Percentiles rank a stretch among this genome's conserved stretches.
Evolutionary conservation across 2,329 filamentous ascomycete genomes (phyloP).

Genomic region (Alternaria ethzedia): DNA sequence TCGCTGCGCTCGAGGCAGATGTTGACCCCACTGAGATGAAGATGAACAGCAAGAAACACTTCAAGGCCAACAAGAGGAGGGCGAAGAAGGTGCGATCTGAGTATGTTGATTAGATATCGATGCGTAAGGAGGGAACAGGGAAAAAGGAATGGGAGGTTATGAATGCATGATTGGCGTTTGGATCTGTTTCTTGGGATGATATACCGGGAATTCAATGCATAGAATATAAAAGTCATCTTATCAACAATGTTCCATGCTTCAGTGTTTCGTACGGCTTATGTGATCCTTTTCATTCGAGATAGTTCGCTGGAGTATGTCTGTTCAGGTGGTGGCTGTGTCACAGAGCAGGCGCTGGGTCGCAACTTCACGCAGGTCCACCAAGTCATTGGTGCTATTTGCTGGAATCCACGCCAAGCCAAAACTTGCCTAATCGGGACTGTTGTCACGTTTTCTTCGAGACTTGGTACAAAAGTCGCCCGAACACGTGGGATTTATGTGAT

Average conservation of each 20-base stretch:
- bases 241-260: fast-evolving
- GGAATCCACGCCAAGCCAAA: neutral
- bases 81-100: conserved; percentile 60
- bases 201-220: neutral
- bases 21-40: conserved; percentile 80
- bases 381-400: neutral
- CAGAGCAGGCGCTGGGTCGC: too few species aligned
- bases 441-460: neutral
- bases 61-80: conserved; percentile 75
- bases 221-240: neutral
- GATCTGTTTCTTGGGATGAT: neutral
- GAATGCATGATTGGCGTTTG: conserved; percentile 16
- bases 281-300: neutral
- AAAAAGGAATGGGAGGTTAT: neutral
- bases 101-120: conserved; percentile 36
- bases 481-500: neutral
- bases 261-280: neutral
- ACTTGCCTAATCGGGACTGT: neutral
- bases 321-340: too few species aligned
- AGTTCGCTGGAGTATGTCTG: too few species aligned
- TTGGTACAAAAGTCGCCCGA: neutral
- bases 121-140: neutral
- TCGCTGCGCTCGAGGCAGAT: conserved; percentile 84
- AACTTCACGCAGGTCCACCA: neutral
- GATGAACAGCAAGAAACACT: conserved; percentile 87